A percentile compares a stretch with the other conserved stretches of the same genome.
Conservation (phyloP, 2,329 filamentous ascomycete genomes). For the Huntiella abstrusa region DNA sequence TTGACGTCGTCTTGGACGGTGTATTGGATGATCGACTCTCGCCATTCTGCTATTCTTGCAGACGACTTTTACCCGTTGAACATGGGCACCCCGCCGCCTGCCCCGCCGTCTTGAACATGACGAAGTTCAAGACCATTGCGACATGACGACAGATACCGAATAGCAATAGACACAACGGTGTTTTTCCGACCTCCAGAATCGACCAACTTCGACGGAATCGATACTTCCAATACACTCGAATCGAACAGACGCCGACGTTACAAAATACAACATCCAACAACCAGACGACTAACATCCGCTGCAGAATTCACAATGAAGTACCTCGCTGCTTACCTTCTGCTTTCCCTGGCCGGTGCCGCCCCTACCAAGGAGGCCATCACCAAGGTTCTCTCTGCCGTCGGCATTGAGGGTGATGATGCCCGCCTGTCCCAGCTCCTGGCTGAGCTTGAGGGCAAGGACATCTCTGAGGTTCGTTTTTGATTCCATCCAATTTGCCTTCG, state of each 20-base stretch:
- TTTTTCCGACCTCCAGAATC: neutral
- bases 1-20: neutral
- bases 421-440: conserved; percentile 72
- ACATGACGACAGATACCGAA: too few species aligned
- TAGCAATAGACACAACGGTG: too few species aligned
- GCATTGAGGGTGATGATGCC: conserved; percentile 79
- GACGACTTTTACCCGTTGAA: neutral
- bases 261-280: too few species aligned
- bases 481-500: neutral
- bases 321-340: conserved; percentile 97
- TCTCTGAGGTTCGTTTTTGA: conserved; percentile 58
- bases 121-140: too few species aligned
- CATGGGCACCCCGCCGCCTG: neutral
- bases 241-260: neutral
- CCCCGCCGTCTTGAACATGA: too few species aligned
- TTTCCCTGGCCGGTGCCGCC: conserved; percentile 69
- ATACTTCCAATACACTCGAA: neutral
- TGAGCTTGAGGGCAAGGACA: conserved; percentile 82
- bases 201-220: neutral
- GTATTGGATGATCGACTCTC: too few species aligned
- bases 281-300: too few species aligned
- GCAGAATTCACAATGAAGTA: conserved; percentile 73
- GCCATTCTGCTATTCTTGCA: too few species aligned
- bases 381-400: conserved; percentile 76
- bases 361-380: conserved; percentile 78